These are phyloP conservation scores for Cladophialophora yegresii DNA, from an alignment of 2,329 filamentous ascomycete species.

Conservation along the genomic window DNA sequence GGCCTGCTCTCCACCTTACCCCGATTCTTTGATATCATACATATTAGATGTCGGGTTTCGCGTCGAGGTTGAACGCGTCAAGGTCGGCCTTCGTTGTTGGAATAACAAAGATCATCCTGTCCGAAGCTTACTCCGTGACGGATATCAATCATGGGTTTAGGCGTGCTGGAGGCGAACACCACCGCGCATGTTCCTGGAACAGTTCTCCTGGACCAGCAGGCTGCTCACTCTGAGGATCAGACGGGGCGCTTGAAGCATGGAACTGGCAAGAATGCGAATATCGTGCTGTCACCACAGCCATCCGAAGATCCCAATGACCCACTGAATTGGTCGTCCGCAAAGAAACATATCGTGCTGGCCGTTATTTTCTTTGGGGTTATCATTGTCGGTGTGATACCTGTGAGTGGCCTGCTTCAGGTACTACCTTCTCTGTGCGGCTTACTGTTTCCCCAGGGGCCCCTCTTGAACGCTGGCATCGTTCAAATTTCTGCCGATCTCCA, in stretches of 20 bases:
- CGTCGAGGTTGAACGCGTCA: neutral
- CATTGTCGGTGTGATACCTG: conserved; percentile 33
- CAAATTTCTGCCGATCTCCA: conserved; percentile 40
- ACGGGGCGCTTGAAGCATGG: conserved; percentile 27
- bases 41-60: neutral
- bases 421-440: conserved; percentile 17
- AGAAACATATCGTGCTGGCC: conserved; percentile 43
- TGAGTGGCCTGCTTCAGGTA: neutral
- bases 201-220: conserved; percentile 36
- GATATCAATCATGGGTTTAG: conserved; percentile 37
- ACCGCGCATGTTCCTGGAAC: conserved; percentile 40
- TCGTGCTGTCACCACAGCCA: conserved; percentile 42
- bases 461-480: conserved; percentile 45
- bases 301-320: conserved; percentile 45
- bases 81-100: neutral
- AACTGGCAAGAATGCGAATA: conserved; percentile 20
- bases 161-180: conserved; percentile 38
- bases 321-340: conserved; percentile 42
- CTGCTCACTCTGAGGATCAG: conserved; percentile 20
- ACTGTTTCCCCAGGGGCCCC: conserved; percentile 41
- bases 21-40: conserved; percentile 7
- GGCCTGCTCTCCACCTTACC: conserved; percentile 19
- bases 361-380: conserved; percentile 44
- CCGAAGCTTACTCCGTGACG: neutral
- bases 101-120: neutral